Base-by-base conservation (phyloP, 2,329 filamentous ascomycete genomes). In the Neonectria sp. region DNA sequence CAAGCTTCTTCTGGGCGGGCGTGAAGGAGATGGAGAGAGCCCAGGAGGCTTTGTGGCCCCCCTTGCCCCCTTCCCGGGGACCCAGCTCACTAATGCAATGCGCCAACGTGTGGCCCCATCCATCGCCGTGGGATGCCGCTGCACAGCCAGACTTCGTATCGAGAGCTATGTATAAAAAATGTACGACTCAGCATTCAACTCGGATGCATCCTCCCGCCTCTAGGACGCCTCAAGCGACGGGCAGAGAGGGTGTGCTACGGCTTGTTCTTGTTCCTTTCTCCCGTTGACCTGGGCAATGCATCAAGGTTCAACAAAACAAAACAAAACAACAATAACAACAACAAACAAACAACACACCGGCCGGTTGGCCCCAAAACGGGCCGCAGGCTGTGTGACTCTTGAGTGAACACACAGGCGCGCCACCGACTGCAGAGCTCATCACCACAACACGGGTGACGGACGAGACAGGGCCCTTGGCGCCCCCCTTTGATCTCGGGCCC, bases 61-160 rank as follows among this genome's bases (percentile, higher is more conserved):
- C 37, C 37, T 11, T 49, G 8, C 17, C 12, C 17, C 51, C 40
- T 49, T n/a, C 37, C 31, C 46, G 49, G 48, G 52, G 56, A 24
- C 56, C 63, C 37, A 56, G 12, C 35, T 46, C 51, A 68, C 63
- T 65, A 70, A 72, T 69, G 69, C 70, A 71, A 63, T 67, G 67
- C 67, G 55, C 58, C 55, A 48, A 63, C 51, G 60, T 64, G 65
- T 67, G 56, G 61, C 56, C 62, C 51, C 51, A 53, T 53, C 49
- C 49, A 48, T 55, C 63, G 37, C 62, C 51, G 57, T 64, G 60
- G 62, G 63, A 49, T 63, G 65, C 65, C 59, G 61, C 31, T 60
- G 58, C 62, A 59, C 55, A 56, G 31, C 48, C 33, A 55, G 55
- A 60, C 59, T 49, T 58, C 63, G 53, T 63, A 67, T 59, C 35